These are phyloP conservation scores for Botrytis sinoallii DNA, from an alignment of 2,329 filamentous ascomycete species.

Conservation along the genomic window DNA sequence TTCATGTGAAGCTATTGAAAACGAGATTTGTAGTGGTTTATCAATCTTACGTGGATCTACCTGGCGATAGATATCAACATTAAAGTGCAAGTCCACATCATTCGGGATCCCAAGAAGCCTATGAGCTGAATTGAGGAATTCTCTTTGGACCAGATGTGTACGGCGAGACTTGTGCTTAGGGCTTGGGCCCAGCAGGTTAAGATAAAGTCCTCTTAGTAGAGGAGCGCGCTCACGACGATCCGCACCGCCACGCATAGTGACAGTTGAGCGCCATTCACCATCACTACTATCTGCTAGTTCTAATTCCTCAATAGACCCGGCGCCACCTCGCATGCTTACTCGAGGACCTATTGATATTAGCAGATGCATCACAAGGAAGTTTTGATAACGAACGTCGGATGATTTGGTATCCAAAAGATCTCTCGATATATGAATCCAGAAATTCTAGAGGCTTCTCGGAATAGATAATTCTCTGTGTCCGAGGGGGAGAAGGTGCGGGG, in stretches of 20 bases:
- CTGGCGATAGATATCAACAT: slow-evolving; percentile 9
- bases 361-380: no score
- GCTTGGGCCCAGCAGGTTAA: neutral
- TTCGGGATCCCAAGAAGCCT: neutral
- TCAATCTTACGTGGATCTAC: slow-evolving; percentile 11
- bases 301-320: slow-evolving; percentile 9
- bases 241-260: slow-evolving; percentile 12
- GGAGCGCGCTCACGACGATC: neutral
- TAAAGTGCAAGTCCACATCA: neutral
- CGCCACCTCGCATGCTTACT: slow-evolving; percentile 8
- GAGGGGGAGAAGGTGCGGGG: slow-evolving; percentile 17
- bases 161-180: neutral
- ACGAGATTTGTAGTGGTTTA: neutral
- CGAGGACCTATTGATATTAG: slow-evolving; percentile 12
- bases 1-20: neutral
- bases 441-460: slow-evolving; percentile 35
- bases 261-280: neutral
- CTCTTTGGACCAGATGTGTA: neutral
- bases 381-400: slow-evolving; percentile 23
- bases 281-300: neutral
- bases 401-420: slow-evolving; percentile 31
- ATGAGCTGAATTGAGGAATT: slow-evolving; percentile 4
- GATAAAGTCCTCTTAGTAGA: neutral
- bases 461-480: slow-evolving; percentile 28
- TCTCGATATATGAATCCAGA: slow-evolving; percentile 33